Evolutionary conservation across 2,329 filamentous ascomycete genomes (phyloP).

Genomic region (Trichoderma koningii): DNA sequence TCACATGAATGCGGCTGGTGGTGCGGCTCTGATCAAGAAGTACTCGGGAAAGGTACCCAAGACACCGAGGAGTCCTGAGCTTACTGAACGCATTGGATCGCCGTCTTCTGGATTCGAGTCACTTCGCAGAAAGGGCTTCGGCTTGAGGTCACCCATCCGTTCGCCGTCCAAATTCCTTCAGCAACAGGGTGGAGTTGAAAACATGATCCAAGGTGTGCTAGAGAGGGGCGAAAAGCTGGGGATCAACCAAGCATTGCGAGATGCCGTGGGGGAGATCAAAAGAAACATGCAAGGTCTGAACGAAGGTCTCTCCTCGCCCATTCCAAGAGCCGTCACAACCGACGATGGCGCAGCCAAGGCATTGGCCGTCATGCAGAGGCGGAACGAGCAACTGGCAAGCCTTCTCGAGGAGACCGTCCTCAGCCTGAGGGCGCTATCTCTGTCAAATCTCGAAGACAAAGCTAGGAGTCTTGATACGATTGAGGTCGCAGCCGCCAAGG

Average conservation of each 20-base stretch:
- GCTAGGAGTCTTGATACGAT: conserved; percentile 55
- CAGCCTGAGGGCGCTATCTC: conserved; percentile 63
- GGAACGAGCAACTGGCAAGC: conserved; percentile 66
- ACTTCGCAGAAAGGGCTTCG: conserved; percentile 47
- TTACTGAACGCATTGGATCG: conserved; percentile 39
- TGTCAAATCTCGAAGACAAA: conserved; percentile 51
- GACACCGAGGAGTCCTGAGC: neutral
- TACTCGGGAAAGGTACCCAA: conserved; percentile 64
- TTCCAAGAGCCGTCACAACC: conserved; percentile 41
- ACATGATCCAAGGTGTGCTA: conserved; percentile 71
- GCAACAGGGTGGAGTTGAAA: conserved; percentile 65
- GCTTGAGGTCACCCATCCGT: conserved; percentile 48
- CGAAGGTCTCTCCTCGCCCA: conserved; percentile 50
- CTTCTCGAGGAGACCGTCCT: conserved; percentile 69
- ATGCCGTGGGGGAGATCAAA: conserved; percentile 76
- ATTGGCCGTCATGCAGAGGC: conserved; percentile 58
- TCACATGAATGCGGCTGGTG: conserved; percentile 64
- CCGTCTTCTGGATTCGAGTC: conserved; percentile 39
- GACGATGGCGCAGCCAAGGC: conserved; percentile 42
- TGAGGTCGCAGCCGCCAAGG: conserved; percentile 61
- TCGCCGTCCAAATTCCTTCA: conserved; percentile 54
- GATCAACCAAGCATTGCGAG: conserved; percentile 78
- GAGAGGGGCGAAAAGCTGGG: conserved; percentile 74
- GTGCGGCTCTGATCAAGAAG: conserved; percentile 66
- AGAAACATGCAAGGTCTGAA: conserved; percentile 73